Evolutionary conservation across 2,329 filamentous ascomycete species (phyloP).

Genomic region (Fusarium nematophilum): DNA sequence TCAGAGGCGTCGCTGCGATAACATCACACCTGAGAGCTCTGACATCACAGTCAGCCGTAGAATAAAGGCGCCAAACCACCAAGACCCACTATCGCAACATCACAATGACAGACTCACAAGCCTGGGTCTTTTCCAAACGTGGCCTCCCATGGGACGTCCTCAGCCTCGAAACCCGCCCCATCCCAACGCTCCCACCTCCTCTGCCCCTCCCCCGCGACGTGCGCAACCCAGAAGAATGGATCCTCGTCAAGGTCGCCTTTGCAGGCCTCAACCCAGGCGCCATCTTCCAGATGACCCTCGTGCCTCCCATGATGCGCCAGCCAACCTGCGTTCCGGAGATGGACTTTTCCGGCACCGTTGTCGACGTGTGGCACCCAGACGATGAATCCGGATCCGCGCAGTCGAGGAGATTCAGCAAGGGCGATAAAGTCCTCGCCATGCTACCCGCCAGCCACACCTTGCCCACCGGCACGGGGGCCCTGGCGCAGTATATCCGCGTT

Average conservation of each 20-base stretch:
- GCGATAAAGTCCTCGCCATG: conserved; percentile 53
- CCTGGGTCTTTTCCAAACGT: conserved; percentile 46
- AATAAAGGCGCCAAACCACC: too few species aligned
- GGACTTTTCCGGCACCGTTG: conserved; percentile 56
- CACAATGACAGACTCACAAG: conserved; percentile 31
- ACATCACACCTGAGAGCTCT: too few species aligned
- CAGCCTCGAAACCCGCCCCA: conserved; percentile 35
- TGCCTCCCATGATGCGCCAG: conserved; percentile 53
- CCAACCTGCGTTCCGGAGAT: conserved; percentile 54
- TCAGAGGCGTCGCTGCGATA: too few species aligned
- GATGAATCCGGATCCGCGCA: conserved; percentile 22
- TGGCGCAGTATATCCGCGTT: conserved; percentile 54
- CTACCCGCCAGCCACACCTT: conserved; percentile 49
- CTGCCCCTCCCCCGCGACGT: conserved; percentile 44
- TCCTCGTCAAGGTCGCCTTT: conserved; percentile 55
- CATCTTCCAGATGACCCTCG: conserved; percentile 54
- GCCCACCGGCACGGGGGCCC: conserved; percentile 51
- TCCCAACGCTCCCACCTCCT: conserved; percentile 42
- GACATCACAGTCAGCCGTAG: too few species aligned
- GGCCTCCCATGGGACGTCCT: conserved; percentile 44
- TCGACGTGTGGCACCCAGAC: conserved; percentile 48
- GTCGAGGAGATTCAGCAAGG: conserved; percentile 37
- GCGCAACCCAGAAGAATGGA: conserved; percentile 47
- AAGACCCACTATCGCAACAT: neutral
- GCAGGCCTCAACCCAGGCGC: conserved; percentile 59